Conservation (phyloP, 1,284 basidiomycete species). For the Fomitopsis schrenkii region DNA sequence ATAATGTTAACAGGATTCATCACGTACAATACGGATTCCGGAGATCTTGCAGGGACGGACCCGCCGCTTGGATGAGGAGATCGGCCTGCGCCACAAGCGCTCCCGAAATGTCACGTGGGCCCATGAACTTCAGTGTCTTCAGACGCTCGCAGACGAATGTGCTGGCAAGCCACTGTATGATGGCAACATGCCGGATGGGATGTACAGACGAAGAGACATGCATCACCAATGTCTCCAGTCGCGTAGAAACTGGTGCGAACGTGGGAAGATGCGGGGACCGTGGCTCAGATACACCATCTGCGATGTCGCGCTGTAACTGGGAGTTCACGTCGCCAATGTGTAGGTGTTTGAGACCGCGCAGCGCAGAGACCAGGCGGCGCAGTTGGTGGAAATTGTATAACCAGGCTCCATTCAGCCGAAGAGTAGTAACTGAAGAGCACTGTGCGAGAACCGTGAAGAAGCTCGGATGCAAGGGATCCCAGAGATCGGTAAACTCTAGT, state of each 20-base stretch:
- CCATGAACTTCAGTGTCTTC: neutral
- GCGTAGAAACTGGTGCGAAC: neutral
- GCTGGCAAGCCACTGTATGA: neutral
- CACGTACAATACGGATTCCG: neutral
- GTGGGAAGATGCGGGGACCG: no score
- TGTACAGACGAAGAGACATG: neutral
- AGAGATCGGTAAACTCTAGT: neutral
- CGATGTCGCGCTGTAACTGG: no score
- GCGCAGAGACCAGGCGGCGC: neutral
- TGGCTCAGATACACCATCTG: no score
- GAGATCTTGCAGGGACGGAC: neutral
- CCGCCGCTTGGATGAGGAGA: neutral
- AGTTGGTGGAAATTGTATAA: neutral
- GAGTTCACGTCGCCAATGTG: neutral
- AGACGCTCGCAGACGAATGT: neutral
- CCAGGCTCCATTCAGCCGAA: neutral
- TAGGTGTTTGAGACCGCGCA: neutral
- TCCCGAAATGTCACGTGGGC: neutral
- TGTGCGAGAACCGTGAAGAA: neutral
- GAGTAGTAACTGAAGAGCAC: neutral
- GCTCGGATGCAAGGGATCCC: neutral
- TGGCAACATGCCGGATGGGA: neutral
- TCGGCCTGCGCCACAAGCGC: neutral
- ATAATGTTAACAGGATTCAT: no score
- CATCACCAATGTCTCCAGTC: neutral